These are phyloP conservation scores for Lonicera japonica DNA, from an alignment of 129 eudicot species.

Conservation along the genomic window DNA sequence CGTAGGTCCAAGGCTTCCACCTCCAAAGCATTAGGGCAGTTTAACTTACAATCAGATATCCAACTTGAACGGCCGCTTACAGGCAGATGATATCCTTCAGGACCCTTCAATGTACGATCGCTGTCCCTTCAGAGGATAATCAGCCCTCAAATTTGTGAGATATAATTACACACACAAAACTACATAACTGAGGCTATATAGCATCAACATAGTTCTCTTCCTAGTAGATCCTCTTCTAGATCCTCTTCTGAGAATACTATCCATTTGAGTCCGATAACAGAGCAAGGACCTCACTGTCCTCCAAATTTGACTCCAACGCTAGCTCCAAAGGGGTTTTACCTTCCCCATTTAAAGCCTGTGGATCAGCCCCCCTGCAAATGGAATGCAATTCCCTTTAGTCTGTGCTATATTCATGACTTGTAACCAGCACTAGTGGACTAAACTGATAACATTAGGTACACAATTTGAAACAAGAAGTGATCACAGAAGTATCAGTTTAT, in stretches of 20 bases:
- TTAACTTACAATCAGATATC: neutral
- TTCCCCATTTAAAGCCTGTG: slow-evolving; percentile 48
- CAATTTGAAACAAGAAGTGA: too few relatives aligned
- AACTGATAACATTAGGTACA: neutral
- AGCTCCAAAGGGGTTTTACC: slow-evolving; percentile 62
- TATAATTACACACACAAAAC: slow-evolving; percentile 7
- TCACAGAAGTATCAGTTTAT: neutral
- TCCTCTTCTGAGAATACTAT: slow-evolving; percentile 11
- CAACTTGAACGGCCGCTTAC: neutral
- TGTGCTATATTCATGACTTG: neutral
- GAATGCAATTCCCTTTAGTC: slow-evolving; percentile 5
- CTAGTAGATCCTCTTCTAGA: neutral
- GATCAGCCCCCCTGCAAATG: slow-evolving; percentile 71
- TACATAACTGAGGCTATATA: slow-evolving; percentile 2
- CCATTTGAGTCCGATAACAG: slow-evolving; percentile 45
- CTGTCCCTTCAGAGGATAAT: slow-evolving; percentile 1
- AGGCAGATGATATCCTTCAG: neutral
- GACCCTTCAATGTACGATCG: slow-evolving; percentile 1
- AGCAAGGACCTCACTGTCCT: slow-evolving; percentile 62
- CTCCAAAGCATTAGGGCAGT: neutral
- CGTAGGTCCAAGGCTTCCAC: neutral
- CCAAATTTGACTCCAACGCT: slow-evolving; percentile 62
- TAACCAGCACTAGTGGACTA: neutral
- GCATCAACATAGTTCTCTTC: slow-evolving; percentile 4
- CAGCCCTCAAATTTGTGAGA: neutral